Conservation (phyloP, 352 stramenopile genomes). For the Poterioochromonas sp. region DNA sequence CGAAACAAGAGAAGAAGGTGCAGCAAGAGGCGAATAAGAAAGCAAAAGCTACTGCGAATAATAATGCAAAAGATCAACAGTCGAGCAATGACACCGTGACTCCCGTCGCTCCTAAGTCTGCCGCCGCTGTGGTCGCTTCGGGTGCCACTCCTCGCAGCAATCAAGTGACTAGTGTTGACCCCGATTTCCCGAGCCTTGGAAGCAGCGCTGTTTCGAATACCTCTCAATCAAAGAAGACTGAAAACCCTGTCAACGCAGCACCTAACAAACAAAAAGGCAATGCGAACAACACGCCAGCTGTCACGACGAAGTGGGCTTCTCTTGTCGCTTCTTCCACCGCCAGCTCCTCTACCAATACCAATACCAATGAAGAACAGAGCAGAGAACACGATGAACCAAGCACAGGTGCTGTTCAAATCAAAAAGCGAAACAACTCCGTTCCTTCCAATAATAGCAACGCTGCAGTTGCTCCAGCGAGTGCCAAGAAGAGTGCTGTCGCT, state of each 20-base stretch:
- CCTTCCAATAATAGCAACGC: too few species aligned
- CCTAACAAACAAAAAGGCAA: constrained; percentile 11
- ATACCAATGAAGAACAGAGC: too few species aligned
- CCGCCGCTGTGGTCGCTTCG: neutral
- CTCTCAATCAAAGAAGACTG: neutral
- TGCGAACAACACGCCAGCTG: too few species aligned
- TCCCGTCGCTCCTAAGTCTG: neutral
- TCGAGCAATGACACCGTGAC: neutral
- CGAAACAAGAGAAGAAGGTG: constrained; percentile 4
- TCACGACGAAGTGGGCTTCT: neutral
- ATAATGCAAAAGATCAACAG: neutral
- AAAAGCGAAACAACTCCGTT: too few species aligned
- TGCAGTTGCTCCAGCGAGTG: too few species aligned
- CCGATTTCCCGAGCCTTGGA: neutral
- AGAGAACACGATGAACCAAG: too few species aligned
- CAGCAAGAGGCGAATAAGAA: neutral
- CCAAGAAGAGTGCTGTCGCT: too few species aligned
- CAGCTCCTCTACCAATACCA: neutral
- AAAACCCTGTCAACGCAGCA: neutral
- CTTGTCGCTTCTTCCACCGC: neutral
- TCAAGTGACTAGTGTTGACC: too few species aligned
- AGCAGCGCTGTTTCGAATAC: neutral
- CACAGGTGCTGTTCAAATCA: too few species aligned
- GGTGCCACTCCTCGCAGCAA: too few species aligned
- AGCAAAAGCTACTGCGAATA: neutral